Conservation (phyloP, 2,329 filamentous ascomycete species). For the Pseudopyricularia cyperi region DNA sequence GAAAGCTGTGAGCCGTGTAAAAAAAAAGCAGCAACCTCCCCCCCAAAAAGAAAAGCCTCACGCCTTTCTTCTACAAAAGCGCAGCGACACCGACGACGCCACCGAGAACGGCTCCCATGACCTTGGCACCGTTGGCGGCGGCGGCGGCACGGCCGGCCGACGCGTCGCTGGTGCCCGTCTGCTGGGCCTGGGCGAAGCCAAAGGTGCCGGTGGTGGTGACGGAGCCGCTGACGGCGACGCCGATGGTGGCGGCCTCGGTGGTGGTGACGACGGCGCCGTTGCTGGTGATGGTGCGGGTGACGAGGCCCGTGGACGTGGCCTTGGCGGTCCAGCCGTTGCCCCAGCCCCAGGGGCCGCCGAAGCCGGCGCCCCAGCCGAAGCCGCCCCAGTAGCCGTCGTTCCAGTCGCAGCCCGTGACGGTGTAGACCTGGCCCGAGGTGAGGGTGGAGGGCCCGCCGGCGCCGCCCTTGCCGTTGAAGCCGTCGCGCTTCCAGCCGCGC, state of each 20-base stretch:
- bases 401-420: slow-evolving; percentile 28
- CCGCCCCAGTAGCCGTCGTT: slow-evolving; percentile 22
- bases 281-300: slow-evolving; percentile 17
- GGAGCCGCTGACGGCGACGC: slow-evolving; percentile 16
- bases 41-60: too few species aligned
- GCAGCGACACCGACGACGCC: slow-evolving; percentile 15
- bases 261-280: slow-evolving; percentile 10
- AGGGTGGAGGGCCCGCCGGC: slow-evolving; percentile 9
- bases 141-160: slow-evolving; percentile 3
- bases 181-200: slow-evolving; percentile 4
- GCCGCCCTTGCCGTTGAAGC: slow-evolving; percentile 3
- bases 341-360: slow-evolving; percentile 19
- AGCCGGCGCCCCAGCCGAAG: slow-evolving; percentile 23
- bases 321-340: slow-evolving; percentile 14
- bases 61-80: slow-evolving; percentile 10
- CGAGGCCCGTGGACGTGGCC: slow-evolving; percentile 17
- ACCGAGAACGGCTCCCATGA: slow-evolving; percentile 14
- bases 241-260: slow-evolving; percentile 15
- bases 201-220: slow-evolving; percentile 17
- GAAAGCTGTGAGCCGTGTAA: neutral
- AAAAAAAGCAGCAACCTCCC: neutral
- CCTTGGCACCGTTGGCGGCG: slow-evolving; percentile 8
- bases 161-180: slow-evolving; percentile 3
- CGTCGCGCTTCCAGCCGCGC: slow-evolving; percentile 3
- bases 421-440: slow-evolving; percentile 24